These are phyloP conservation scores for Anthracocystis setariae DNA, from an alignment of 1,284 basidiomycete genomes.

Conservation along the genomic window DNA sequence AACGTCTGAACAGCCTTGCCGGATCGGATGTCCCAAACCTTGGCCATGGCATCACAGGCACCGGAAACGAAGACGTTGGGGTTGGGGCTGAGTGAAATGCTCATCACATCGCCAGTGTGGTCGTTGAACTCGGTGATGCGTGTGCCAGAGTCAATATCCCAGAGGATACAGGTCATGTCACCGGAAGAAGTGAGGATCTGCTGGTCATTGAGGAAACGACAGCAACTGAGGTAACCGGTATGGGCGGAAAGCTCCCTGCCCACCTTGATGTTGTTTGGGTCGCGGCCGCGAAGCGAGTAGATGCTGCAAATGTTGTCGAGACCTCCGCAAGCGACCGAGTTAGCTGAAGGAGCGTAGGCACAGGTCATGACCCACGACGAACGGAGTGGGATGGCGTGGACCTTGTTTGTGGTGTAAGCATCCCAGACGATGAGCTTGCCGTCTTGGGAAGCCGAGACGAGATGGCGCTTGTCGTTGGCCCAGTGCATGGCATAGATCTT, in stretches of 20 bases:
- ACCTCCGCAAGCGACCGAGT: constrained; percentile 97
- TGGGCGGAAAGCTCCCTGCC: constrained; percentile 91
- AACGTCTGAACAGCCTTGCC: constrained; percentile 98
- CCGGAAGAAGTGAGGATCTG: constrained; percentile 97
- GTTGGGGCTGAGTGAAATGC: constrained; percentile 87
- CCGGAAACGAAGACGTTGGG: constrained; percentile 97
- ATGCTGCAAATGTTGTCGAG: constrained; percentile 99
- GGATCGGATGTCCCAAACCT: constrained; percentile 97
- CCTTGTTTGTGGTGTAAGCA: constrained; percentile 99
- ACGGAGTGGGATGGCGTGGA: constrained; percentile 95
- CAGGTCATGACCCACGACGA: constrained; percentile 99
- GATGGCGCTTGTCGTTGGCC: constrained; percentile 93
- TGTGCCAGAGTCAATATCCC: constrained; percentile 97
- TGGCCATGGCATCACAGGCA: constrained; percentile 96
- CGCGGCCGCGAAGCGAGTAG: constrained; percentile 80
- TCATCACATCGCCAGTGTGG: constrained; percentile 98
- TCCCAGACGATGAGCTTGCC: constrained; percentile 99
- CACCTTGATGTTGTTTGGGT: constrained; percentile 70
- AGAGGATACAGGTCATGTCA: constrained; percentile 99
- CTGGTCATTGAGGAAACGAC: constrained; percentile 96
- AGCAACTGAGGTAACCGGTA: constrained; percentile 96
- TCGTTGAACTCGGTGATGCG: constrained; percentile 96
- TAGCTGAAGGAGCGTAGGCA: constrained; percentile 95
- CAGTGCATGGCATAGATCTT: constrained; percentile 99
- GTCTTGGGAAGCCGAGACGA: constrained; percentile 98